These are phyloP conservation scores for Murraya koenigii DNA, from an alignment of 345 rosid genomes.

Conservation along the genomic window DNA sequence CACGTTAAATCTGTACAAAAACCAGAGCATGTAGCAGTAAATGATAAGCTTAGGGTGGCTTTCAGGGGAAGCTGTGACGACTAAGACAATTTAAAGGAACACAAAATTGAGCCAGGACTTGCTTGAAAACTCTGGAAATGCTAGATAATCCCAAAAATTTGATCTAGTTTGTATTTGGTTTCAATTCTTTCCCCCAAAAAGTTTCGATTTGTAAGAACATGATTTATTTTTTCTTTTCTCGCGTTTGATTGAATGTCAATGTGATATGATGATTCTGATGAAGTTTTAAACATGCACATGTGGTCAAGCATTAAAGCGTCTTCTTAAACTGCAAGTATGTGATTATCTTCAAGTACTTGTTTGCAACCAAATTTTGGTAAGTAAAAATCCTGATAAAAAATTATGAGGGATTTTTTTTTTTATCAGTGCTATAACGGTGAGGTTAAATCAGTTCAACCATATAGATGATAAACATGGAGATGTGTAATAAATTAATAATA, in stretches of 20 bases:
- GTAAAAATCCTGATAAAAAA: no score
- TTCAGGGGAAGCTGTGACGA: conserved; percentile 11
- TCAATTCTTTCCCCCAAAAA: neutral
- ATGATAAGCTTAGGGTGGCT: conserved; percentile 11
- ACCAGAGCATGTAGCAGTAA: conserved; percentile 1
- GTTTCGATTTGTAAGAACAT: neutral
- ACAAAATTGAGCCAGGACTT: neutral
- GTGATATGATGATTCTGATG: neutral
- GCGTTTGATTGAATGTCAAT: no score
- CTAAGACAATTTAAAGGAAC: neutral
- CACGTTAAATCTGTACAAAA: neutral
- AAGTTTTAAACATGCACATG: neutral
- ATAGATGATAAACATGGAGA: no score
- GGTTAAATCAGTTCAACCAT: no score
- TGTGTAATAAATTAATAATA: no score
- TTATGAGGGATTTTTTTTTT: no score
- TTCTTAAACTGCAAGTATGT: no score
- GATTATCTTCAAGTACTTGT: no score
- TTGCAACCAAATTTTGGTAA: no score
- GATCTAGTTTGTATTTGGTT: neutral
- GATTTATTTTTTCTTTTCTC: neutral
- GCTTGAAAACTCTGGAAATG: neutral
- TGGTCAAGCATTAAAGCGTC: no score
- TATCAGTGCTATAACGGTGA: no score
- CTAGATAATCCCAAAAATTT: neutral